Evolutionary conservation across 2,329 filamentous ascomycete species (phyloP).

Genomic region (Graphilbum fragrans): DNA sequence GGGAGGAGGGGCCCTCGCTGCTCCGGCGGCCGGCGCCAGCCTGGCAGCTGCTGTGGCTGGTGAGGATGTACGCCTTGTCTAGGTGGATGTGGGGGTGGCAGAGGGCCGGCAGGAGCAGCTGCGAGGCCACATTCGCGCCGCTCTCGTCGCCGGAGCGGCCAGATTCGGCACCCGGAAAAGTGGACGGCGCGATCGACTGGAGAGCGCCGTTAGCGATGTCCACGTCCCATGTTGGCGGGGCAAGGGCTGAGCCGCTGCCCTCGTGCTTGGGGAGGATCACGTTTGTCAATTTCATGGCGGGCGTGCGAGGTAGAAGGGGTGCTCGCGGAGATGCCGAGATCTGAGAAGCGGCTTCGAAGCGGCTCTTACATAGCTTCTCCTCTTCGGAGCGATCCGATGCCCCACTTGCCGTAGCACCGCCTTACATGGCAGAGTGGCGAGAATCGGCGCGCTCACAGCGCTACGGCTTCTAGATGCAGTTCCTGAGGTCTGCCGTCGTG

Average conservation of each 20-base stretch:
- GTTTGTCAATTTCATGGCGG: not conserved
- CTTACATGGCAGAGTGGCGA: too few relatives aligned
- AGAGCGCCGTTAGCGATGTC: not conserved
- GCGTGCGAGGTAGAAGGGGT: too few relatives aligned
- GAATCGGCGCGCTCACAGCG: too few relatives aligned
- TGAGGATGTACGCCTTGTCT: conserved; percentile 53
- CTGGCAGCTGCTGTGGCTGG: conserved; percentile 15
- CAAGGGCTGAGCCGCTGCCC: not conserved
- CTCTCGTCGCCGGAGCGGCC: not conserved
- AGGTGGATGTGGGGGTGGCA: conserved; percentile 66
- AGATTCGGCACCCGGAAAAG: not conserved
- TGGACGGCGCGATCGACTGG: not conserved
- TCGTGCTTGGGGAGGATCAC: not conserved
- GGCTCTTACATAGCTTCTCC: too few relatives aligned
- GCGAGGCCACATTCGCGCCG: conserved; percentile 3
- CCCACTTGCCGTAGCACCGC: too few relatives aligned
- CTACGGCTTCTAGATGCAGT: too few relatives aligned
- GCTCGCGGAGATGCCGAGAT: too few relatives aligned
- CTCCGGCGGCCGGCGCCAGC: not conserved
- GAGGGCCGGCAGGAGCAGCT: conserved; percentile 28
- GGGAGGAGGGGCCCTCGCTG: too few relatives aligned
- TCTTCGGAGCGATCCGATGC: too few relatives aligned
- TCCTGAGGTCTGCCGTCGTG: too few relatives aligned
- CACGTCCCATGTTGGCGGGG: not conserved
- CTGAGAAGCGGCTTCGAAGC: too few relatives aligned